Evolutionary conservation across 495 filamentous ascomycete species (phyloP).

Genomic region (Penicillium daleae): DNA sequence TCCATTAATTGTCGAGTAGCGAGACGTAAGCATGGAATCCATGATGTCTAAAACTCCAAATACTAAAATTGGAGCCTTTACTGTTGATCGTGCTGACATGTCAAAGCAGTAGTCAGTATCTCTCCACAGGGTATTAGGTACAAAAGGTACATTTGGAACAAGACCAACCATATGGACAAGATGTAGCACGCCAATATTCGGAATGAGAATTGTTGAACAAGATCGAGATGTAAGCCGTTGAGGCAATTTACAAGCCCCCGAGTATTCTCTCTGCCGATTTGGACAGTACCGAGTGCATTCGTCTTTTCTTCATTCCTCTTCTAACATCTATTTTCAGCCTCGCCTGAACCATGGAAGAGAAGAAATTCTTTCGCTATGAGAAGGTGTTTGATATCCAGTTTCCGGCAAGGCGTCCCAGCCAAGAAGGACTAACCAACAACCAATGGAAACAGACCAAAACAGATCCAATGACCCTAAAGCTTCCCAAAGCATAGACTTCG

Average conservation of each 20-base stretch:
- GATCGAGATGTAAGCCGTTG: conserved; percentile 10
- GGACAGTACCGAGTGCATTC: neutral
- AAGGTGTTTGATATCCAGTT: too few species aligned
- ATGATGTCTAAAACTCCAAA: neutral
- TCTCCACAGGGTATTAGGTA: neutral
- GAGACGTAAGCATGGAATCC: conserved; percentile 5
- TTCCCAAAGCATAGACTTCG: neutral
- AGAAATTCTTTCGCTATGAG: too few species aligned
- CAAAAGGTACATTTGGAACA: conserved; percentile 9
- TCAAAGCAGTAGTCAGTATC: neutral
- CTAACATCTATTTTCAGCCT: neutral
- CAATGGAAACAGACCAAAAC: neutral
- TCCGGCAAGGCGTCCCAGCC: neutral
- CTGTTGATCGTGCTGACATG: conserved; percentile 8
- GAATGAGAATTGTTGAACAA: conserved; percentile 2
- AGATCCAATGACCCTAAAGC: neutral
- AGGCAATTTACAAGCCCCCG: neutral
- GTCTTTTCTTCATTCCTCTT: too few species aligned
- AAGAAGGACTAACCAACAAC: neutral
- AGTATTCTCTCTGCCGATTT: neutral
- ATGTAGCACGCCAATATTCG: neutral
- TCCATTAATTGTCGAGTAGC: conserved; percentile 7
- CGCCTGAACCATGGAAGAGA: neutral
- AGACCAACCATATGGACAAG: conserved; percentile 9
- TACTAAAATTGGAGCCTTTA: neutral